These are phyloP conservation scores for Domatiomyces globalis DNA, from an alignment of 2,329 filamentous ascomycete genomes.

Conservation along the genomic window DNA sequence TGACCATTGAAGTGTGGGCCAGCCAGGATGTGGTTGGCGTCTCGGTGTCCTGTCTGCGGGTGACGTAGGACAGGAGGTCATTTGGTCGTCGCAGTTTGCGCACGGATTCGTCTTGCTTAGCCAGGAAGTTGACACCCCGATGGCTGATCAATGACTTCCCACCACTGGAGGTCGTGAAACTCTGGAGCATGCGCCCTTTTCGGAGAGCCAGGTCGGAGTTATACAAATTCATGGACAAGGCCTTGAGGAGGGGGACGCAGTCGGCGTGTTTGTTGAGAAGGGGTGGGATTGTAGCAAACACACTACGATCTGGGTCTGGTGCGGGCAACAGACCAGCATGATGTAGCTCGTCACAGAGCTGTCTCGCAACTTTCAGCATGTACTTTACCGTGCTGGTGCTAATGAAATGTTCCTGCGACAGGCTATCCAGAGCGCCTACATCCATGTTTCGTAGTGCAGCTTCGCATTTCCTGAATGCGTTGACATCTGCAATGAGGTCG, in stretches of 20 bases:
- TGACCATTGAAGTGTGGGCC: conserved; percentile 11
- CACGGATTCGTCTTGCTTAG: not conserved
- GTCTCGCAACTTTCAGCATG: not conserved
- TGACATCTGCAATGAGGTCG: conserved; percentile 8
- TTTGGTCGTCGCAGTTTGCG: not conserved
- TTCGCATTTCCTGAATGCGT: conserved; percentile 10
- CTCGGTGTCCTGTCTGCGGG: not conserved
- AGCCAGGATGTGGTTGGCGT: conserved; percentile 6
- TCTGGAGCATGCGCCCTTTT: not conserved
- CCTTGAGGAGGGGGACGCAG: not conserved
- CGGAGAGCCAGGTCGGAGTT: not conserved
- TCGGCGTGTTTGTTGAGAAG: not conserved
- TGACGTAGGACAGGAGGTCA: not conserved
- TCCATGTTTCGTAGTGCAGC: conserved; percentile 1
- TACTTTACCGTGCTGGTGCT: not conserved
- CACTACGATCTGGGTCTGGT: not conserved
- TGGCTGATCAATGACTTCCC: not conserved
- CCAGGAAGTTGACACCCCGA: not conserved
- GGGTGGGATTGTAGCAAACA: not conserved
- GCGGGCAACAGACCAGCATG: not conserved
- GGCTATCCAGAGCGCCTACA: not conserved
- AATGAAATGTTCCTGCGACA: not conserved
- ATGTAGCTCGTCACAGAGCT: not conserved
- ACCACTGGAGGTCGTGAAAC: not conserved
- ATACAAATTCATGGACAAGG: not conserved